phyloP scores from a whole-genome alignment of 495 filamentous ascomycete genomes.

The Hypoxylon rickii region DNA sequence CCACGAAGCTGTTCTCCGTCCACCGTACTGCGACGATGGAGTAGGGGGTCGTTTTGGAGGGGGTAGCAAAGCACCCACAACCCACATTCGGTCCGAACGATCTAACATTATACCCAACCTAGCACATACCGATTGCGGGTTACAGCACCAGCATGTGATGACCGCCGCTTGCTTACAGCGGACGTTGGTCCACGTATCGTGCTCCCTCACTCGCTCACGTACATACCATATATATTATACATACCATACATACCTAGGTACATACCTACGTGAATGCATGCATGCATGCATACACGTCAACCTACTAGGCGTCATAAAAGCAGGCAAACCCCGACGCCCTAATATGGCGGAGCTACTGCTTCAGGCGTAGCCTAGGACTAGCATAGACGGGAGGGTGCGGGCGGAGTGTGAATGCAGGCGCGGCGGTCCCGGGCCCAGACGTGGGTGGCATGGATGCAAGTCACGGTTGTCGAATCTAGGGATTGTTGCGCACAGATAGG shows the following conservation, averaged over 20 bases:
- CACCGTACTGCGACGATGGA: neutral
- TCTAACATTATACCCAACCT: neutral
- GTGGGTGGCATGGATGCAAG: too few species aligned
- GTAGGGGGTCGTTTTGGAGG: neutral
- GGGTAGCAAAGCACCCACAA: neutral
- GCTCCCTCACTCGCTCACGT: neutral
- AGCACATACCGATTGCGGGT: neutral
- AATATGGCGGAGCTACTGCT: neutral
- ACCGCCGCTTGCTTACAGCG: neutral
- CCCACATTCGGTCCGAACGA: constrained; percentile 16
- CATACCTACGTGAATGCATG: too few species aligned
- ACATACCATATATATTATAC: neutral
- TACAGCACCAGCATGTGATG: constrained; percentile 24
- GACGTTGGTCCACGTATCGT: neutral
- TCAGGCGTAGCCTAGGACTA: neutral
- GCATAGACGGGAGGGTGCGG: too few species aligned
- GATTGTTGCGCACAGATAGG: too few species aligned
- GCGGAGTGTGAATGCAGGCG: too few species aligned
- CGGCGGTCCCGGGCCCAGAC: neutral
- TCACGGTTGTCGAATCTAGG: too few species aligned
- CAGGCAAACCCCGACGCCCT: too few species aligned
- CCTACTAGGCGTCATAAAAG: too few species aligned
- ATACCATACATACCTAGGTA: neutral
- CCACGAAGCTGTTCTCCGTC: constrained; percentile 3
- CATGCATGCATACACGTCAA: too few species aligned